Percentiles rank a stretch among this genome's conserved stretches.
Conservation (phyloP, 2,329 filamentous ascomycete species). For the Magnaporthiopsis poae region DNA sequence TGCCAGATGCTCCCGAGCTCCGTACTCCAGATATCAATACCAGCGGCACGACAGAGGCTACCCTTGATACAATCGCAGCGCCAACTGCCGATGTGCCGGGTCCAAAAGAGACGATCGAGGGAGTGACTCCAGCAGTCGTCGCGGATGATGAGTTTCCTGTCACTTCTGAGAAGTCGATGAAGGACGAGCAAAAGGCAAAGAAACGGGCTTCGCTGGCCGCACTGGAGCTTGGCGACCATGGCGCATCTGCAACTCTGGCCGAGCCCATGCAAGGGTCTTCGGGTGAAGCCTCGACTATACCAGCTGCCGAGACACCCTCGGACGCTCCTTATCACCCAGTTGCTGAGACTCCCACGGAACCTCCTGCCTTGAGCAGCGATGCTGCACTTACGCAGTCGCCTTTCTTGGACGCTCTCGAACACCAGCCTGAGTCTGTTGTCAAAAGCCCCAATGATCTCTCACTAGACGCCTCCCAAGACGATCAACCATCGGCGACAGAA, state of each 20-base stretch:
- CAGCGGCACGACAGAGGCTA: neutral
- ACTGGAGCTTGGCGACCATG: neutral
- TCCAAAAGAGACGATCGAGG: neutral
- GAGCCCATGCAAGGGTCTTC: slow-evolving; percentile 12
- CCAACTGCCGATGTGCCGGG: neutral
- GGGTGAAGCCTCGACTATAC: neutral
- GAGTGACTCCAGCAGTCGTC: slow-evolving; percentile 12
- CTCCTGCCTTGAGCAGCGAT: neutral
- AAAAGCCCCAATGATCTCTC: no score
- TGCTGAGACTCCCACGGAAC: neutral
- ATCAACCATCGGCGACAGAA: no score
- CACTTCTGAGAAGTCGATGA: slow-evolving; percentile 20
- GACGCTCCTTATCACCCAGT: no score
- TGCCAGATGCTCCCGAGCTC: neutral
- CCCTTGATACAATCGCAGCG: neutral
- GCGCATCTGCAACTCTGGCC: neutral
- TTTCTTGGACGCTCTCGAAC: neutral
- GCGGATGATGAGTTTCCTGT: slow-evolving; percentile 14
- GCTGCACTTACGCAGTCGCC: neutral
- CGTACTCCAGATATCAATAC: neutral
- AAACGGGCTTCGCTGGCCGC: no score
- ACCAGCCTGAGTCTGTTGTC: neutral
- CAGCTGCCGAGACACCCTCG: neutral
- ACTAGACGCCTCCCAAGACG: no score
- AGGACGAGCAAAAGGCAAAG: slow-evolving; percentile 9